Conservation (phyloP, 768 basidiomycete species). For the Amanita muscaria region DNA sequence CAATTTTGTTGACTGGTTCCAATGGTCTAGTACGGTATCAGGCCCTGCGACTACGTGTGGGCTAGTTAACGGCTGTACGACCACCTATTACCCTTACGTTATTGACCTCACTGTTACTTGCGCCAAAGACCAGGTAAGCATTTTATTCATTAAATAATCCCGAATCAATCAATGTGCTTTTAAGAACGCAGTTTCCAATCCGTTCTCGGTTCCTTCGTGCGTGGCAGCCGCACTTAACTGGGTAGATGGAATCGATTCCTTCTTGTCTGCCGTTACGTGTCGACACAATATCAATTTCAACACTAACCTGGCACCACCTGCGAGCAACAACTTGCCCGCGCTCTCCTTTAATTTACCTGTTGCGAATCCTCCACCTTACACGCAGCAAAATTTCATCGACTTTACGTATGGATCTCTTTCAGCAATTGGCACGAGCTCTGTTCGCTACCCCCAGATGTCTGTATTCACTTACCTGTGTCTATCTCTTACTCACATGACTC, state of each 20-base stretch:
- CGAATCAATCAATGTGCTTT: background rate
- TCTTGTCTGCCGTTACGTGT: conserved; percentile 11
- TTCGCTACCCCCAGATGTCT: conserved; percentile 6
- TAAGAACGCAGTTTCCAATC: conserved; percentile 10
- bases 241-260: conserved; percentile 10
- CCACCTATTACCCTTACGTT: conserved; percentile 8
- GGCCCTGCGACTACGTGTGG: conserved; percentile 9
- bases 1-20: conserved; percentile 13
- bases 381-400: conserved; percentile 8
- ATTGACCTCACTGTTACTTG: conserved; percentile 9
- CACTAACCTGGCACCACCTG: conserved; percentile 2
- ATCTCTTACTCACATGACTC: background rate
- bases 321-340: conserved; percentile 6
- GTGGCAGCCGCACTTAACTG: conserved; percentile 11
- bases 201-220: conserved; percentile 9
- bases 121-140: conserved; percentile 6
- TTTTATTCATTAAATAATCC: background rate
- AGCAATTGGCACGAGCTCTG: conserved; percentile 2
- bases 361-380: conserved; percentile 7
- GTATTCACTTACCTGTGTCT: background rate
- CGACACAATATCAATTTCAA: conserved; percentile 8
- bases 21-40: conserved; percentile 9
- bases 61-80: conserved; percentile 5
- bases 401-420: conserved; percentile 7
- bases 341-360: conserved; percentile 7